Conservation (phyloP, 1,284 basidiomycete genomes). For the Mycena sp. region DNA sequence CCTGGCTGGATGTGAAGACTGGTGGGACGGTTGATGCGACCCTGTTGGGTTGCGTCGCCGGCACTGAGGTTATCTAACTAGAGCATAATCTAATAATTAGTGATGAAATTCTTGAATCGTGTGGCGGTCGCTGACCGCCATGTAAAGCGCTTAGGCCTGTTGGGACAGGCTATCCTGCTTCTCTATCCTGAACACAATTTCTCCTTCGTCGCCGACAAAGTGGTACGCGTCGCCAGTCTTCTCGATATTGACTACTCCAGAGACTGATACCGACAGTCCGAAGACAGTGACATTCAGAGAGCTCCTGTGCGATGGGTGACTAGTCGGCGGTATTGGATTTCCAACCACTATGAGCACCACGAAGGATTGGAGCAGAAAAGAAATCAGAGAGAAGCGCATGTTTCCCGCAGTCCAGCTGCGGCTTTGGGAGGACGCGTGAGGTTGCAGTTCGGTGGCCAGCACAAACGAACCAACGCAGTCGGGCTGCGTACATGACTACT, state of each 20-base stretch:
- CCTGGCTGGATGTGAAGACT: constrained; percentile 68
- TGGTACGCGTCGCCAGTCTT: not conserved
- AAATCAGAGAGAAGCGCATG: not conserved
- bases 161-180: too few relatives aligned
- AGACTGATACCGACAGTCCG: not conserved
- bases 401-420: not conserved
- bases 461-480: not conserved
- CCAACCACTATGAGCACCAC: not conserved
- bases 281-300: not conserved
- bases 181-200: not conserved
- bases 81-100: not conserved
- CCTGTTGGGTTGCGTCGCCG: constrained; percentile 75
- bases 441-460: not conserved
- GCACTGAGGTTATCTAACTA: constrained; percentile 55
- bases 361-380: not conserved
- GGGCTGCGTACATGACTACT: too few relatives aligned
- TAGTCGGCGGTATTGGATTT: not conserved
- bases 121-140: too few relatives aligned
- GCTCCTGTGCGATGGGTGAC: too few relatives aligned
- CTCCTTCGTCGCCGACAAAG: not conserved
- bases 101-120: too few relatives aligned
- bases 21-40: constrained; percentile 70
- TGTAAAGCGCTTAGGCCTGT: too few relatives aligned
- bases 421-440: too few relatives aligned
- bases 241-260: not conserved